Base-by-base conservation (phyloP, 345 rosid genomes). In the Cochlearia excelsa region DNA sequence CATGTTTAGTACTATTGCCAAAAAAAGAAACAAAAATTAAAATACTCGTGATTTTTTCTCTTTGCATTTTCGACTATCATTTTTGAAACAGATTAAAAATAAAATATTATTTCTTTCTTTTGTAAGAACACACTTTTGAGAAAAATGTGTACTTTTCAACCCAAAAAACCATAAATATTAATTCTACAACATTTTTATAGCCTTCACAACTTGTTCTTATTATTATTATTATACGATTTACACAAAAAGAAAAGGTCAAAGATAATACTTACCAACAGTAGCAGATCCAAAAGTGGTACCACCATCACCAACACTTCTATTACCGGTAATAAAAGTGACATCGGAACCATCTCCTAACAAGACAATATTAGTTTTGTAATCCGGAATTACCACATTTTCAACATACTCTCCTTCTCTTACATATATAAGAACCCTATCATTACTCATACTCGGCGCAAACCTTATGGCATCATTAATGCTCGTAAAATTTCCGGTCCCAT, bases 261-360 rank as follows among this genome's bases (percentile, higher is more conserved):
- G 53, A 43, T 54, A 10, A 41, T 52, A 65, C 31, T 51, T 74
- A 91, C 98, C 96, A 31, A 91, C 74, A 55, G 95, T 85, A 34
- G 98, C 98, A 60, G 98, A 91, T 82, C 96, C 74, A 82, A 88
- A 91, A 63, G 96, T 88, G 64, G 98, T 91, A 95, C 96, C 83
- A 26, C 90, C 87, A 71, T 84, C 96, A 4, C 4, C 85, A 0
- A 84, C 78, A 50, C 87, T 91, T 67, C 95, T 69, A 51, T 67
- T 79, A 1, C 92, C 95, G 31, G 84, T 76, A 28, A 91, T 73
- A 44, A 80, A 59, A 5, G 98, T 86, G 61, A 69, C 74, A 56
- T 79, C 83, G 40, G 67, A 71, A 7, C 96, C 98, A 63, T 80
- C 90, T 46, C 98, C 98, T 3, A 83, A 68, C 66, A 92, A 48